phyloP scores from a whole-genome alignment of 1,139 yeast genomes.

The Saccharomycopsis crataegensis region DNA sequence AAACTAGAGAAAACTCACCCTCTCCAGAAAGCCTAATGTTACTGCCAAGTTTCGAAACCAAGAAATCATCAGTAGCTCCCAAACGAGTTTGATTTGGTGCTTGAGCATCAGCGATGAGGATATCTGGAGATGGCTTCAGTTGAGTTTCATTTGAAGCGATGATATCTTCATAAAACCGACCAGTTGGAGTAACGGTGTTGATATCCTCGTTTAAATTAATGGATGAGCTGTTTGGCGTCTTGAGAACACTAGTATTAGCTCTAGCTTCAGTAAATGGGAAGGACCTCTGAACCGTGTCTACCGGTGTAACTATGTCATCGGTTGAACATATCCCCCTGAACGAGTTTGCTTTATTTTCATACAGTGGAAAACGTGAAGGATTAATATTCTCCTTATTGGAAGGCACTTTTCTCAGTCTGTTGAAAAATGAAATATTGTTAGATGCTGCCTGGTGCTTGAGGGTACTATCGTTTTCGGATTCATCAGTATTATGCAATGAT shows the following conservation, averaged over 20 bases:
- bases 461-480: neutral
- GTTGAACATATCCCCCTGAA: neutral
- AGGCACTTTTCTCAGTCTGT: neutral
- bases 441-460: neutral
- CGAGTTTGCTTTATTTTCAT: neutral
- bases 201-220: conserved; percentile 2
- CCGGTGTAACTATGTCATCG: neutral
- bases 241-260: neutral
- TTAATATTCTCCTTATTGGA: neutral
- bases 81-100: neutral
- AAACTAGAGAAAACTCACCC: conserved; percentile 88
- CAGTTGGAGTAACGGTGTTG: conserved; percentile 11
- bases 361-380: neutral
- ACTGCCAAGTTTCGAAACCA: conserved; percentile 59
- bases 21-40: conserved; percentile 66
- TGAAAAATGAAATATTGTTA: too few species aligned
- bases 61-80: conserved; percentile 37
- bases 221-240: conserved; percentile 10
- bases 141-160: neutral
- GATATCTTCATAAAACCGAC: conserved; percentile 5
- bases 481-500: neutral
- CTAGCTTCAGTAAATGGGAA: neutral
- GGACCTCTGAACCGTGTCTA: neutral
- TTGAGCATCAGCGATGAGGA: neutral
- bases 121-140: neutral